Evolutionary conservation across 2,329 filamentous ascomycete species (phyloP).

Genomic region (Verticillium nonalfalfae): DNA sequence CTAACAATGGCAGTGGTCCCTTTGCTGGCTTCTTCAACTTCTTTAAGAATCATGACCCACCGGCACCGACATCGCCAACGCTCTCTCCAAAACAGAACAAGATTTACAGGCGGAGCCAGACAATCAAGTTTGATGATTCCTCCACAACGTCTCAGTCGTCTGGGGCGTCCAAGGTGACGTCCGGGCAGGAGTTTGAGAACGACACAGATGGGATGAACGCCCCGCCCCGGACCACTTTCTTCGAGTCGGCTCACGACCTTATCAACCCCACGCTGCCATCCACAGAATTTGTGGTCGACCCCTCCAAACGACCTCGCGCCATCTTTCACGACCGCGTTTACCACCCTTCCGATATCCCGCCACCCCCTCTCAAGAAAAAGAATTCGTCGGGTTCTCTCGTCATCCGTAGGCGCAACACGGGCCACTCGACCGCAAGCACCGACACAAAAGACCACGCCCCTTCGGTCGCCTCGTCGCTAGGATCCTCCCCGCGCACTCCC

Average conservation of each 20-base stretch:
- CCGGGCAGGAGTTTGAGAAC: slow-evolving; percentile 41
- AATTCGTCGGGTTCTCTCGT: slow-evolving; percentile 25
- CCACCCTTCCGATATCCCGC: slow-evolving; percentile 86
- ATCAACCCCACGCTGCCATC: slow-evolving; percentile 84
- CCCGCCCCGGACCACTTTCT: slow-evolving; percentile 86
- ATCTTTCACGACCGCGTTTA: slow-evolving; percentile 98
- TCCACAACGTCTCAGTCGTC: slow-evolving; percentile 21
- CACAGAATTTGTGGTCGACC: slow-evolving; percentile 76
- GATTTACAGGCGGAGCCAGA: slow-evolving; percentile 75
- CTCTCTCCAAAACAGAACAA: slow-evolving; percentile 56
- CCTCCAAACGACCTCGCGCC: slow-evolving; percentile 71
- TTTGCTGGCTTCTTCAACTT: slow-evolving; percentile 65
- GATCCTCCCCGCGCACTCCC: slow-evolving; percentile 8
- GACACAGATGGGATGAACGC: slow-evolving; percentile 48
- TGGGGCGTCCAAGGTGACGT: slow-evolving; percentile 34
- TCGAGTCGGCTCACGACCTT: slow-evolving; percentile 89
- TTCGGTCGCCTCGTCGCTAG: not conserved
- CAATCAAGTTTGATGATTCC: slow-evolving; percentile 43
- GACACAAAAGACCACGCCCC: not conserved
- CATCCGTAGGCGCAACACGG: slow-evolving; percentile 17
- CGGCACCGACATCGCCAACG: slow-evolving; percentile 34
- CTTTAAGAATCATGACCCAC: slow-evolving; percentile 52
- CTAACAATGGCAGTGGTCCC: slow-evolving; percentile 41
- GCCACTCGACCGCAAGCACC: slow-evolving; percentile 10
- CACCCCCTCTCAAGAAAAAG: slow-evolving; percentile 60